These are phyloP conservation scores for Podosphaera fusca DNA, from an alignment of 2,329 filamentous ascomycete genomes.

Conservation along the genomic window DNA sequence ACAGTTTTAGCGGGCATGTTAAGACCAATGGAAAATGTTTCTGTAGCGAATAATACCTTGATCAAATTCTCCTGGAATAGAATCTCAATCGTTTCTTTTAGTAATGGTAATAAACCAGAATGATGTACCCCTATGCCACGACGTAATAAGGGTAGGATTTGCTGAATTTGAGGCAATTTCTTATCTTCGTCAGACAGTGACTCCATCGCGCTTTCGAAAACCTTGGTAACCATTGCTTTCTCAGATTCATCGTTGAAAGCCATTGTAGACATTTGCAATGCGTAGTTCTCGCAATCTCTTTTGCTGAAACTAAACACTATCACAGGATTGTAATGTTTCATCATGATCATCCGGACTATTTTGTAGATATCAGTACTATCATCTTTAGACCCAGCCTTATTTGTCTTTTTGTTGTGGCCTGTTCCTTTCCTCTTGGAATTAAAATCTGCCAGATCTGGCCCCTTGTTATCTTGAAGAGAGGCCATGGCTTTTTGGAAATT, in stretches of 20 bases:
- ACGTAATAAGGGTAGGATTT: slow-evolving; percentile 70
- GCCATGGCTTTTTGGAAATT: slow-evolving; percentile 96
- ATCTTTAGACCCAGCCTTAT: slow-evolving; percentile 59
- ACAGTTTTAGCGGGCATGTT: slow-evolving; percentile 99
- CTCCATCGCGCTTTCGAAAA: slow-evolving; percentile 83
- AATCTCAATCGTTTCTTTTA: slow-evolving; percentile 98
- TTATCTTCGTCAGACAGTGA: slow-evolving; percentile 83
- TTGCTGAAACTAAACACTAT: slow-evolving; percentile 99
- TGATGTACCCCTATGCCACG: slow-evolving; percentile 95
- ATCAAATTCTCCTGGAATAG: slow-evolving; percentile 94
- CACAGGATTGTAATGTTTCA: slow-evolving; percentile 89
- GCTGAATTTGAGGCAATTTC: slow-evolving; percentile 66
- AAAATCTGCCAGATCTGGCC: slow-evolving; percentile 57
- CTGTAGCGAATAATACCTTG: slow-evolving; percentile 92
- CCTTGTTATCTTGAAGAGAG: slow-evolving; percentile 68
- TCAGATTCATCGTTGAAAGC: slow-evolving; percentile 94
- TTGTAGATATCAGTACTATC: slow-evolving; percentile 73
- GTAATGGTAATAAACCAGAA: slow-evolving; percentile 76
- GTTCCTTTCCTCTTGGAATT: slow-evolving; percentile 64
- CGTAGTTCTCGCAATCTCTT: slow-evolving; percentile 78
- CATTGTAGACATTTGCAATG: slow-evolving; percentile 64
- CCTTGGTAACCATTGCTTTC: slow-evolving; percentile 79
- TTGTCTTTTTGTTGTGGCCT: slow-evolving; percentile 77
- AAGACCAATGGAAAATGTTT: slow-evolving; percentile 93
- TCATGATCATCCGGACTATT: slow-evolving; percentile 97